phyloP scores from a whole-genome alignment of 2,329 filamentous ascomycete species.

The Hypoxylon sp. region DNA sequence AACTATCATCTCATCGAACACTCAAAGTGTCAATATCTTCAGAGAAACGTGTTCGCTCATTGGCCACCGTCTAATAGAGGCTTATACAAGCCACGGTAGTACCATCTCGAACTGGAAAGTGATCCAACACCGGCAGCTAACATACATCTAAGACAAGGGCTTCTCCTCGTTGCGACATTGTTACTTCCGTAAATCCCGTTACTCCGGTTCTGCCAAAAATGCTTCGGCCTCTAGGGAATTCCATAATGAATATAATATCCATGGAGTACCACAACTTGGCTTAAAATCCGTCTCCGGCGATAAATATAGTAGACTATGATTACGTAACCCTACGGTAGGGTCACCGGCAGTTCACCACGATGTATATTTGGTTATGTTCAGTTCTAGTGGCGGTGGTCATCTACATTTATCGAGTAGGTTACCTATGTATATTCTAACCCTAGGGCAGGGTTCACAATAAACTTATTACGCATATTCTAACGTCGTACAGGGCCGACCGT shows the following conservation, averaged over 20 bases:
- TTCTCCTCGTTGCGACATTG: slow-evolving; percentile 8
- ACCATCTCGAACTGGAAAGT: slow-evolving; percentile 12
- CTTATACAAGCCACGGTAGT: slow-evolving; percentile 2
- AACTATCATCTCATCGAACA: not conserved
- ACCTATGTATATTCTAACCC: not conserved
- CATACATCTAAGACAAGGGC: slow-evolving; percentile 14
- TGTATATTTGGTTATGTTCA: slow-evolving; percentile 20
- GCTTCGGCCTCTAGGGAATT: not conserved
- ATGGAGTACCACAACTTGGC: not conserved
- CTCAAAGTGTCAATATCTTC: slow-evolving; percentile 6
- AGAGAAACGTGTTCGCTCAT: not conserved
- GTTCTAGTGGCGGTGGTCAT: slow-evolving; percentile 18
- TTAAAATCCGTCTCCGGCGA: not conserved
- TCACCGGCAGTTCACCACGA: not conserved
- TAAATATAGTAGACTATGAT: not conserved
- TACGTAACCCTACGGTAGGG: not conserved
- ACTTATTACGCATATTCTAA: slow-evolving; percentile 2
- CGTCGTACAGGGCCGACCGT: not conserved
- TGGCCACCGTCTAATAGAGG: not conserved
- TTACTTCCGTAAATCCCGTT: slow-evolving; percentile 6
- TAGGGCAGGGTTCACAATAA: not conserved
- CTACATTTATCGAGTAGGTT: slow-evolving; percentile 20
- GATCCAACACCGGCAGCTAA: slow-evolving; percentile 10
- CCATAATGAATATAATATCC: slow-evolving; percentile 6
- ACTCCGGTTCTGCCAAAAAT: slow-evolving; percentile 6